Evolutionary conservation across 495 filamentous ascomycete genomes (phyloP), one percentile per base, ranked within the genome.

Genomic region (Margaritispora aquatica): DNA sequence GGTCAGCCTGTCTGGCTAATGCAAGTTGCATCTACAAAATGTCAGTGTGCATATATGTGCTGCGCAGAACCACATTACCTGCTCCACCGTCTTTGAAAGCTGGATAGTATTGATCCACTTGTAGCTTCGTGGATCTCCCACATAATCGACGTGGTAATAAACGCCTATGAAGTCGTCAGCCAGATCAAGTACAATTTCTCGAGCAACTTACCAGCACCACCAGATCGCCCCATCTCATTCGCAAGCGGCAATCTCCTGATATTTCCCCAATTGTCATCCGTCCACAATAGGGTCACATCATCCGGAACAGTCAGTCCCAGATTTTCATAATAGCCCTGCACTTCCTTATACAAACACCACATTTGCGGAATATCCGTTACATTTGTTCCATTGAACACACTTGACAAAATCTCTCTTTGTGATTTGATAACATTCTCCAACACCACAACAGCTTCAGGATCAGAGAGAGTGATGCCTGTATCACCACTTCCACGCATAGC

Each of bases 101-200:
- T 86, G 80, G 59, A 87, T 81, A 0, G 84, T 87, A 68, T 87
- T 88, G 63, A 88, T 85, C 85, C 85, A 88, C 67, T 87, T 88
- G 69, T 84, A 86, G 67, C 83, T 72, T 26, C 83, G 75, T 26
- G 82, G 75, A 55, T 80, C 81, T 17, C 85, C 85, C 26, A 87
- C 84, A 63, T 84, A 90, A 65, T 91, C 86, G 59, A 88, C 84
- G 67, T 89, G 86, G 62, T 89, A 90, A 66, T 90, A 90, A 10
- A 89, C 80, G n/a, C 88, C 87, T 53, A 10, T 21, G 17, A 27
- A 51, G 15, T 23, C 13, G 13, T 57, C 21, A 62, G 44, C 19
- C 38, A 34, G 29, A 34, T 13, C 13, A 5, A 5, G 29, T 5
- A 34, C 29, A 34, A 44, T 17, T 44, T 44, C 38, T 44, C 38